Base-by-base conservation (phyloP, 2,329 filamentous ascomycete genomes). In the Aspergillus sclerotialis region DNA sequence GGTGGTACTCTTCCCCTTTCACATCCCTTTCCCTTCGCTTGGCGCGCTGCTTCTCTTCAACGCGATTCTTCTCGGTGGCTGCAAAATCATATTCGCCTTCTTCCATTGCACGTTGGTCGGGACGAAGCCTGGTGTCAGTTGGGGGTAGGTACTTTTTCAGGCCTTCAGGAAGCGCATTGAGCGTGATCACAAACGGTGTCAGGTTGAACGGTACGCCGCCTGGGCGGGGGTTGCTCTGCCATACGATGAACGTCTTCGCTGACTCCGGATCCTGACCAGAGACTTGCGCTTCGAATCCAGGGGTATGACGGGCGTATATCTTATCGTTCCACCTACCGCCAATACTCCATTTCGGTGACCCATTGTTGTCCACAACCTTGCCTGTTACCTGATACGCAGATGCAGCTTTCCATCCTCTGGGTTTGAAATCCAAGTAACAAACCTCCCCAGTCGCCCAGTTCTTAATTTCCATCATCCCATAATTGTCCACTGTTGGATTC, bases 261-360 rank as follows among this genome's bases (percentile, higher is more conserved):
- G 82, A 79, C 40, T 61, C 56, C 7, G 54, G 54, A 76, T 85
- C 60, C 55, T 73, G 46, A 72, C 75, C 58, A 61, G 78, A 53
- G 28, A 56, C 50, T 35, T 56, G 37, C 15, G 74, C 84, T 58
- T 96, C 88, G 55, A 83, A 95, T 4, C 90, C 92, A 1, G 90
- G 89, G 0, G 90, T 95, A 45, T 90, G 74, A 17, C 92, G 84
- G 5, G 90, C 92, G 57, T 95, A 98, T 38, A 98, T 81, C 63
- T 90, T 93, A 56, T 93, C 92, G 61, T 96, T 96, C 92, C 92
- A 98, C 23, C 88, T 81, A 1, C 92, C 92, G 26, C 90, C 92
- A 40, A 98, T 78, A 56, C 82, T 89, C 75, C 92, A 89, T 33
- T 84, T 79, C 7, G 92, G 85, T 23, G 80, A 77, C n/a, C 88